Percentiles rank a stretch among this genome's conserved stretches.
Evolutionary conservation across 2,329 filamentous ascomycete genomes (phyloP).

Genomic region (Xylariaceae sp.): DNA sequence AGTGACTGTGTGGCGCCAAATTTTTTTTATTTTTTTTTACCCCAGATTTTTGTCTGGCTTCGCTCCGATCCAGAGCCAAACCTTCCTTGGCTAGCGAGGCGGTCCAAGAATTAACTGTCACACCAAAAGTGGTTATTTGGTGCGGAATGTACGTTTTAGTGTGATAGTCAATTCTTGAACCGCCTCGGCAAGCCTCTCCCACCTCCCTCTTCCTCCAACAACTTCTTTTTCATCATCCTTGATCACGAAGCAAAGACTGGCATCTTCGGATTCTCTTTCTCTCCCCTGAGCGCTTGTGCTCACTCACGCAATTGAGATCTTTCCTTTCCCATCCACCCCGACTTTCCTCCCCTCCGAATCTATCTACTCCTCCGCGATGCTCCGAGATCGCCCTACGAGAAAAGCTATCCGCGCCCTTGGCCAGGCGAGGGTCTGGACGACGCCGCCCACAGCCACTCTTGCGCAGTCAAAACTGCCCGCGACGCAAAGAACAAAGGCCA

Average conservation of each 20-base stretch:
- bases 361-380: conserved; percentile 13
- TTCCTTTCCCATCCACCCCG: conserved; percentile 17
- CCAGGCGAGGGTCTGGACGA: conserved; percentile 16
- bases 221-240: conserved; percentile 15
- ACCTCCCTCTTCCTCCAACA: conserved; percentile 12
- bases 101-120: too few species aligned
- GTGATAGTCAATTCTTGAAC: too few species aligned
- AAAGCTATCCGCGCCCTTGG: conserved; percentile 14
- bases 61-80: conserved; percentile 12
- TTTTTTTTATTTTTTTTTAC: conserved; percentile 7
- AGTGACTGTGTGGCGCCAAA: conserved; percentile 12
- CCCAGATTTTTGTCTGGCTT: conserved; percentile 16
- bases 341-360: conserved; percentile 16
- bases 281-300: conserved; percentile 15
- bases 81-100: conserved; percentile 16
- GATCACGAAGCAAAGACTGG: conserved; percentile 12
- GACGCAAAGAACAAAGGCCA: conserved; percentile 18
- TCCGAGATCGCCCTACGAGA: conserved; percentile 12
- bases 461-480: conserved; percentile 13
- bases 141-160: too few species aligned
- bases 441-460: conserved; percentile 16
- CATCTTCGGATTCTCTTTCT: conserved; percentile 14
- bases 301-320: conserved; percentile 16
- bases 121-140: too few species aligned
- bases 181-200: conserved; percentile 9